A percentile compares a stretch with the other conserved stretches of the same genome.
Conservation (phyloP, 345 rosid genomes). For the Eucalyptus decipiens region DNA sequence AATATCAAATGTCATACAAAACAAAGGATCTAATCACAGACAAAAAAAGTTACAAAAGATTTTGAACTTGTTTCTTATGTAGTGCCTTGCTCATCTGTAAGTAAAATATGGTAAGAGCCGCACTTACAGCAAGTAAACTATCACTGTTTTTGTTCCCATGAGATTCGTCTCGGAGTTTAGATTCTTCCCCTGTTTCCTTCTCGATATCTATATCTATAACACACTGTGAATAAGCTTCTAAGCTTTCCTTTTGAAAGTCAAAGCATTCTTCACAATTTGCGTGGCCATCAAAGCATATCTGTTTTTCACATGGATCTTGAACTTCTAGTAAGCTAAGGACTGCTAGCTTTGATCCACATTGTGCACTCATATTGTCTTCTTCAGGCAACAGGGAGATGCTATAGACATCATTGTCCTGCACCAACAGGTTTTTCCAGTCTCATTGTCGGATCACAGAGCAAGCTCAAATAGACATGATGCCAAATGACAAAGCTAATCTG, state of each 20-base stretch:
- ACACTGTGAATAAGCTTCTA: constrained; percentile 54
- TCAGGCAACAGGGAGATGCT: constrained; percentile 61
- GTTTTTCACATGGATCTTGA: constrained; percentile 34
- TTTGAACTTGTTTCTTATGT: background rate
- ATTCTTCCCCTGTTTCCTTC: constrained; percentile 29
- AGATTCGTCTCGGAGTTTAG: constrained; percentile 25
- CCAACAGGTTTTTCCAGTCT: background rate
- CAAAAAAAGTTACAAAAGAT: background rate
- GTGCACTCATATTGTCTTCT: constrained; percentile 24
- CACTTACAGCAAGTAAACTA: constrained; percentile 39
- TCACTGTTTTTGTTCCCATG: constrained; percentile 35
- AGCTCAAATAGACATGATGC: background rate
- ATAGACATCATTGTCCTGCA: constrained; percentile 54
- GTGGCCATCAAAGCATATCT: constrained; percentile 32
- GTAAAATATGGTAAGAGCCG: background rate
- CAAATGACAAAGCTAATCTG: background rate
- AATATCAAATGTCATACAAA: background rate
- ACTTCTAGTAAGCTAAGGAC: constrained; percentile 59
- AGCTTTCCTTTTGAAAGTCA: constrained; percentile 40
- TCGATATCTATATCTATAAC: constrained; percentile 52
- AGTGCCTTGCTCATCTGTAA: background rate
- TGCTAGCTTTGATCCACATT: constrained; percentile 29
- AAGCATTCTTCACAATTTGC: constrained; percentile 45
- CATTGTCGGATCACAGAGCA: background rate
- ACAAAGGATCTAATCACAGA: background rate